Evolutionary conservation across 192 early-diverging fungal genomes (phyloP).

Genomic region (Anaeromyces robustus): DNA sequence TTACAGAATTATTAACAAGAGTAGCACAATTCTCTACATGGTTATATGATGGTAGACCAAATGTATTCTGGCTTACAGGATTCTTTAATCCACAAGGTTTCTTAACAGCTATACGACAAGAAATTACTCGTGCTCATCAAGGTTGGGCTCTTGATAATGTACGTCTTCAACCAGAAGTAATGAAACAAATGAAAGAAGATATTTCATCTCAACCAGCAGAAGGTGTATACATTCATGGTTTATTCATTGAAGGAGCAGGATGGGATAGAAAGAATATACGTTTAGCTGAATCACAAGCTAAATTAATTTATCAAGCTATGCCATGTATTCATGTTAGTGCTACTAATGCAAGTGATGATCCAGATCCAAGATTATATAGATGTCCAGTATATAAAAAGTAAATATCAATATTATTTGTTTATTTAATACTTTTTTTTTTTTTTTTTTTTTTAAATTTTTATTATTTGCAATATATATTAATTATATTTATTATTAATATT

Average conservation of each 20-base stretch:
- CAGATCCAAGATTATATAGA: slow-evolving; percentile 38
- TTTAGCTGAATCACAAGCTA: slow-evolving; percentile 41
- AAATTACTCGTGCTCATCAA: slow-evolving; percentile 38
- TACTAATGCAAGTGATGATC: slow-evolving; percentile 37
- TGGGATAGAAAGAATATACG: slow-evolving; percentile 32
- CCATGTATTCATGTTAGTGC: slow-evolving; percentile 39
- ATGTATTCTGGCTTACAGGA: slow-evolving; percentile 46
- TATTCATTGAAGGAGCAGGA: slow-evolving; percentile 51
- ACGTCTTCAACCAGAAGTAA: slow-evolving; percentile 41
- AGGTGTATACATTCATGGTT: slow-evolving; percentile 49
- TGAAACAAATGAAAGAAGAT: slow-evolving; percentile 59
- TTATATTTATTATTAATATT: too few relatives aligned
- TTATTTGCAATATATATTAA: too few relatives aligned
- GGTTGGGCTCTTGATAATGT: slow-evolving; percentile 50
- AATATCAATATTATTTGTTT: neutral
- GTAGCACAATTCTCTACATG: slow-evolving; percentile 37
- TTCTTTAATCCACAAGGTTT: slow-evolving; percentile 58
- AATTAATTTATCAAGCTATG: slow-evolving; percentile 43
- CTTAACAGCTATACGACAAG: slow-evolving; percentile 46
- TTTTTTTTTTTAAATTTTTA: too few relatives aligned
- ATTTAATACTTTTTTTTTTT: too few relatives aligned
- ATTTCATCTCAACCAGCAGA: slow-evolving; percentile 37
- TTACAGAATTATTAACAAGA: slow-evolving; percentile 29
- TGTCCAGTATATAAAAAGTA: slow-evolving; percentile 40
- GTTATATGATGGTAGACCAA: slow-evolving; percentile 41